Percentiles rank a stretch among this genome's conserved stretches.
Evolutionary conservation across 352 stramenopile species (phyloP).

Genomic region (Plasmopara halstedii): DNA sequence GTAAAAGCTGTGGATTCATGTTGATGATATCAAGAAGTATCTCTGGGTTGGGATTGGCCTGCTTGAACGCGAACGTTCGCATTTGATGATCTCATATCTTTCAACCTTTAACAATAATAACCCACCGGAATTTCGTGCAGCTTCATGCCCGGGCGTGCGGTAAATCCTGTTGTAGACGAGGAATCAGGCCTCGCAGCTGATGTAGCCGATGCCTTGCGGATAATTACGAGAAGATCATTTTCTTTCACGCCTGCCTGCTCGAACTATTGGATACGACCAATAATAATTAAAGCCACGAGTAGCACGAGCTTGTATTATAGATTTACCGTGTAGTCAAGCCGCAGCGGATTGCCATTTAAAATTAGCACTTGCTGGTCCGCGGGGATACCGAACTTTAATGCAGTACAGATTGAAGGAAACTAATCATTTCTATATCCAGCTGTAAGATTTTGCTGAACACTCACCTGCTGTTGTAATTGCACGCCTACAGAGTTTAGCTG

Average conservation of each 20-base stretch:
- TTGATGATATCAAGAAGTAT: constrained; percentile 78
- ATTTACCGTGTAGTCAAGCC: constrained; percentile 44
- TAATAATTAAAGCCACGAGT: background rate
- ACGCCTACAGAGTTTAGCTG: constrained; percentile 28
- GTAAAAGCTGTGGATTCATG: constrained; percentile 66
- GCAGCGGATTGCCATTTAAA: constrained; percentile 49
- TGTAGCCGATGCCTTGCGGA: constrained; percentile 26
- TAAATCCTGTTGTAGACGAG: constrained; percentile 16
- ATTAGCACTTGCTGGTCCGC: constrained; percentile 46
- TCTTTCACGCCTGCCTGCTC: constrained; percentile 58
- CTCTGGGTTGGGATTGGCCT: constrained; percentile 58
- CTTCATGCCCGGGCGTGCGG: constrained; percentile 58
- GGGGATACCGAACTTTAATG: constrained; percentile 57
- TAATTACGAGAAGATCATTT: constrained; percentile 67
- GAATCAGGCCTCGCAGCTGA: constrained; percentile 9
- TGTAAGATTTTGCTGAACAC: no score
- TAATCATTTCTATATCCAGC: background rate
- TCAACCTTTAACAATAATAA: background rate
- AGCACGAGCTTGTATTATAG: background rate
- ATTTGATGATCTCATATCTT: background rate
- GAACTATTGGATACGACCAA: constrained; percentile 33
- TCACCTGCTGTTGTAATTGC: constrained; percentile 51
- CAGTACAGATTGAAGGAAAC: constrained; percentile 1
- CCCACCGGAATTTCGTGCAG: constrained; percentile 72
- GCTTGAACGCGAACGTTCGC: background rate